Evolutionary conservation across 129 eudicot genomes (phyloP).

Genomic region (Ambrosia artemisiifolia): DNA sequence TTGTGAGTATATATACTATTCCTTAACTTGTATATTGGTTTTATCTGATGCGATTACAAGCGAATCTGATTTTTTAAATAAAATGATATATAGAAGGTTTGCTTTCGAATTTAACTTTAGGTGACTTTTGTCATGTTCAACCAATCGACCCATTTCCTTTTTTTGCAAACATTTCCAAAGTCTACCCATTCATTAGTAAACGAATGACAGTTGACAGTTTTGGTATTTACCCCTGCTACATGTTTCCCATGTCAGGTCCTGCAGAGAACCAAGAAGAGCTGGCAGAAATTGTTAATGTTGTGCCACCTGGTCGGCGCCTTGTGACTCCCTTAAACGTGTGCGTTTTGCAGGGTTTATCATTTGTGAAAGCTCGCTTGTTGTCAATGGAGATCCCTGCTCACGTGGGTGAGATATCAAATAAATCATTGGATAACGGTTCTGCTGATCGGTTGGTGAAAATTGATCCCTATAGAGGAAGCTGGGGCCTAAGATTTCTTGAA

Average conservation of each 20-base stretch:
- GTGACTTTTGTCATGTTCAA: not conserved
- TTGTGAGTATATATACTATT: not conserved
- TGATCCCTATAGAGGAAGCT: constrained; percentile 97
- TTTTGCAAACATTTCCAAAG: not conserved
- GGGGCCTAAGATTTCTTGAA: constrained; percentile 95
- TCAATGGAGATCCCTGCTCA: constrained; percentile 94
- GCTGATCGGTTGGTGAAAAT: constrained; percentile 68
- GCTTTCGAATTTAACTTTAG: not conserved
- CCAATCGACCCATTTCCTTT: not conserved
- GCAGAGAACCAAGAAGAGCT: constrained; percentile 38
- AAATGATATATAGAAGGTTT: not conserved
- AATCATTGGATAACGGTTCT: constrained; percentile 26
- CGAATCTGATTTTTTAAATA: not conserved
- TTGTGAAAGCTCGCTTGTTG: constrained; percentile 83
- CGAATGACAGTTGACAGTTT: not conserved
- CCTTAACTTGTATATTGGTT: not conserved
- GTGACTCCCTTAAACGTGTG: constrained; percentile 81
- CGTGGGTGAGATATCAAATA: constrained; percentile 58
- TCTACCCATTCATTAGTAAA: not conserved
- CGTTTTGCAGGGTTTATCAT: constrained; percentile 83
- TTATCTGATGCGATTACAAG: not conserved
- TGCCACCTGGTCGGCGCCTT: constrained; percentile 87
- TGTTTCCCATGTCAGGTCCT: constrained; percentile 47
- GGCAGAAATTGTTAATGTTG: constrained; percentile 29
- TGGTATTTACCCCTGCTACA: not conserved